Conservation (phyloP, 495 filamentous ascomycete species). For the Rusavskia elegans region DNA sequence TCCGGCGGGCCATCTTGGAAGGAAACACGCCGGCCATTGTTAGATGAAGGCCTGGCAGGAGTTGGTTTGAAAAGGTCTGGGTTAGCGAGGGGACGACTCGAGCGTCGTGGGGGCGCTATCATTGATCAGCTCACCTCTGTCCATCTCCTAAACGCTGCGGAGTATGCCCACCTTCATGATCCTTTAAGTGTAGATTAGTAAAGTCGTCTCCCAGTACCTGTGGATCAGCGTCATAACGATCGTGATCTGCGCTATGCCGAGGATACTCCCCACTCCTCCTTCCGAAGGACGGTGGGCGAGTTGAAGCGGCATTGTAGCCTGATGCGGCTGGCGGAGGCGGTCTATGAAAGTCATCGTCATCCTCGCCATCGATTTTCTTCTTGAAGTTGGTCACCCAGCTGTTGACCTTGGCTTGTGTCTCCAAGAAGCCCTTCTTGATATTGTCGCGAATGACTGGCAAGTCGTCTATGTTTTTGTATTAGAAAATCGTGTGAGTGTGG, state of each 20-base stretch:
- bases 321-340: conserved; percentile 22
- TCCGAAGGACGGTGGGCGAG: conserved; percentile 28
- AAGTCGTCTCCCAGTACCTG: conserved; percentile 83
- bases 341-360: conserved; percentile 31
- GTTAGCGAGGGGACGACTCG: conserved; percentile 55
- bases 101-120: conserved; percentile 27
- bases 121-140: too few species aligned
- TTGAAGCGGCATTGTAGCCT: conserved; percentile 22
- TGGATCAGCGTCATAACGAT: conserved; percentile 92
- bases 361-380: conserved; percentile 77
- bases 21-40: conserved; percentile 48
- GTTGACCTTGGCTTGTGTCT: conserved; percentile 88
- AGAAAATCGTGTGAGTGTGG: background rate
- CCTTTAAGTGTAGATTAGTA: conserved; percentile 66
- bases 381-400: conserved; percentile 78
- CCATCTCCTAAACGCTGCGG: too few species aligned
- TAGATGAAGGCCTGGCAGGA: conserved; percentile 38
- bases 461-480: conserved; percentile 45
- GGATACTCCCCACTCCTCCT: conserved; percentile 40
- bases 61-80: conserved; percentile 68
- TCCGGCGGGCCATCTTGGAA: conserved; percentile 61
- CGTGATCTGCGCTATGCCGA: conserved; percentile 64
- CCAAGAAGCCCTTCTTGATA: conserved; percentile 82
- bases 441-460: conserved; percentile 87
- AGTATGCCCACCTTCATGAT: conserved; percentile 43